A percentile compares a stretch with the other conserved stretches of the same genome.
Conservation (phyloP, 257 asterid genomes). For the Solanum gracilifrons region DNA sequence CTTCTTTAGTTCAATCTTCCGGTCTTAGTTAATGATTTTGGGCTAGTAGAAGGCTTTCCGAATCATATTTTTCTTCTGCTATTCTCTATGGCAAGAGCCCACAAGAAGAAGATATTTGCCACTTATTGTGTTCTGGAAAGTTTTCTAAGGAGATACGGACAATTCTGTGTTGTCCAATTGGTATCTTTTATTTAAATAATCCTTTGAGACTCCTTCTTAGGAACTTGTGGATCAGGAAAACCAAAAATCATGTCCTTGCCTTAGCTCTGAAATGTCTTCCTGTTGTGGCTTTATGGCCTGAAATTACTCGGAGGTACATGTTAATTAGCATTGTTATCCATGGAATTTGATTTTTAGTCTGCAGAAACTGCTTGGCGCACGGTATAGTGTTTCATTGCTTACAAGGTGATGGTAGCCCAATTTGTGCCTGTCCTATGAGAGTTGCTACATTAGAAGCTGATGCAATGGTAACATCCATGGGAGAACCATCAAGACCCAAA, state of each 20-base stretch:
- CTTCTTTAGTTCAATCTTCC: too few species aligned
- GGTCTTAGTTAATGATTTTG: too few species aligned
- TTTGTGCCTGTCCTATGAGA: constrained; percentile 79
- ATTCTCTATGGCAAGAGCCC: too few species aligned
- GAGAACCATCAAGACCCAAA: too few species aligned
- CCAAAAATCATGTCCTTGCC: not conserved
- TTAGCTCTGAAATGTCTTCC: too few species aligned
- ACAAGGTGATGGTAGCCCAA: constrained; percentile 82
- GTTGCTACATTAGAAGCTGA: constrained; percentile 27
- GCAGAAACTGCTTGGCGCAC: constrained; percentile 64
- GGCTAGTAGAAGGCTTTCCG: too few species aligned
- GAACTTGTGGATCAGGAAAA: not conserved
- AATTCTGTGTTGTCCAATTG: not conserved
- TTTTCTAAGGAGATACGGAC: not conserved
- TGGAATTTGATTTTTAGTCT: constrained; percentile 36
- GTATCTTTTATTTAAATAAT: not conserved
- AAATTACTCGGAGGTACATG: constrained; percentile 76
- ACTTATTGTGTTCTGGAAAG: not conserved
- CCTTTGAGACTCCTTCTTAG: not conserved
- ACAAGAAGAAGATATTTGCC: not conserved
- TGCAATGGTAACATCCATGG: not conserved
- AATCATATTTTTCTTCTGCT: too few species aligned
- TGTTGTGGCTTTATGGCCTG: constrained; percentile 39
- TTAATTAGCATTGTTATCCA: constrained; percentile 35
- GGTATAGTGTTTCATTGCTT: constrained; percentile 74